Percentiles rank a stretch among this genome's conserved stretches.
These are phyloP conservation scores for Incumbomyces lentus DNA, from an alignment of 2,329 filamentous ascomycete genomes.

Conservation along the genomic window DNA sequence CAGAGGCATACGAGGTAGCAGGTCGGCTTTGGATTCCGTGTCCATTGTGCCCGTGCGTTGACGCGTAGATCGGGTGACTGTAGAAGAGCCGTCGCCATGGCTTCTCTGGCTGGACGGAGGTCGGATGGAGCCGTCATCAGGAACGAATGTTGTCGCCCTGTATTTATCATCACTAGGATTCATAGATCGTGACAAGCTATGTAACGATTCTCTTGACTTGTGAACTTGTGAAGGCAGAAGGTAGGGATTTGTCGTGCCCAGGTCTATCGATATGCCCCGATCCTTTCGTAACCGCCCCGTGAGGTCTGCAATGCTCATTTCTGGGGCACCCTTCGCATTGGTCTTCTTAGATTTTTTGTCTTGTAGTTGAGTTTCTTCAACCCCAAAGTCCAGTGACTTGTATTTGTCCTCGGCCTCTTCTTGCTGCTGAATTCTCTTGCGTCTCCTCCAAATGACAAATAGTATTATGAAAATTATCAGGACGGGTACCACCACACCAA, in stretches of 20 bases:
- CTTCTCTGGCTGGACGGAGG: slow-evolving; percentile 28
- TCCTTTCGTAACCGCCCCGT: slow-evolving; percentile 30
- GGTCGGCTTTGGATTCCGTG: slow-evolving; percentile 32
- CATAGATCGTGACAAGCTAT: slow-evolving; percentile 70
- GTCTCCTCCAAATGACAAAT: slow-evolving; percentile 68
- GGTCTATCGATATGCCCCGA: slow-evolving; percentile 48
- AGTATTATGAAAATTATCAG: slow-evolving; percentile 56
- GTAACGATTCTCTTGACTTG: slow-evolving; percentile 72
- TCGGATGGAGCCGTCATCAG: slow-evolving; percentile 33
- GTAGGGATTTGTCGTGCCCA: slow-evolving; percentile 75
- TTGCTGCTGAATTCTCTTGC: slow-evolving; percentile 56
- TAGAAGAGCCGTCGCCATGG: slow-evolving; percentile 40
- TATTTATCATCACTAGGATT: slow-evolving; percentile 76
- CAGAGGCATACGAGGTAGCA: slow-evolving; percentile 47
- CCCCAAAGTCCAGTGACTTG: slow-evolving; percentile 83
- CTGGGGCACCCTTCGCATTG: slow-evolving; percentile 23
- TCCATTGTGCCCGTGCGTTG: slow-evolving; percentile 14
- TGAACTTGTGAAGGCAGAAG: slow-evolving; percentile 77
- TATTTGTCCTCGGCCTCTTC: slow-evolving; percentile 84
- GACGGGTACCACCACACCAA: slow-evolving; percentile 67
- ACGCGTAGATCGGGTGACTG: slow-evolving; percentile 42
- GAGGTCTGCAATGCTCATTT: slow-evolving; percentile 50
- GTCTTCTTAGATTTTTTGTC: slow-evolving; percentile 33
- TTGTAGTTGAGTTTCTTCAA: slow-evolving; percentile 44
- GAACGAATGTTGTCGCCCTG: slow-evolving; percentile 50